Conservation (phyloP, 2,329 filamentous ascomycete genomes). For the Fusarium pseudocircinatum region DNA sequence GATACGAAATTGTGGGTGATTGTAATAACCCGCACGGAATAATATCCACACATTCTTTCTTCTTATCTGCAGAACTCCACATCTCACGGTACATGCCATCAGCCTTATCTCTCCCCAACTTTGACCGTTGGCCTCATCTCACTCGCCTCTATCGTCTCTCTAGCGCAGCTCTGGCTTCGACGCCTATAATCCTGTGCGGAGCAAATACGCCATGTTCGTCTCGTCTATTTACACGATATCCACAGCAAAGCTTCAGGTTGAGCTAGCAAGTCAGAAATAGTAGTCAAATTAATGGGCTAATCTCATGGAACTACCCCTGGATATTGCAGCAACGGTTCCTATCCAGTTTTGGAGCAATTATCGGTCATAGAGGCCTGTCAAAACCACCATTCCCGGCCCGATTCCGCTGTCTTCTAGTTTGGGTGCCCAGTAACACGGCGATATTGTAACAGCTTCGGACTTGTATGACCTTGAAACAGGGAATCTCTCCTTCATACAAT, state of each 20-base stretch:
- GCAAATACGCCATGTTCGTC: constrained; percentile 9
- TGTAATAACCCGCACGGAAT: constrained; percentile 18
- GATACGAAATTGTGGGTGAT: constrained; percentile 8
- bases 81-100: constrained; percentile 18
- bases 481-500: background rate
- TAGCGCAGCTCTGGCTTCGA: background rate
- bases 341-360: background rate
- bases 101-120: constrained; percentile 27
- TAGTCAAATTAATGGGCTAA: background rate
- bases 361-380: background rate
- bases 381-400: constrained; percentile 5
- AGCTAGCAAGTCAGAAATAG: background rate
- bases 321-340: background rate
- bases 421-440: background rate
- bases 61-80: constrained; percentile 34
- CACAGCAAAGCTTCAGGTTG: constrained; percentile 3
- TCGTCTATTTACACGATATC: background rate
- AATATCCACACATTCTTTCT: constrained; percentile 5
- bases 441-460: background rate
- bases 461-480: background rate
- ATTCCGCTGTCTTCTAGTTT: constrained; percentile 5
- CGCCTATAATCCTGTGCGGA: background rate
- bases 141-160: background rate
- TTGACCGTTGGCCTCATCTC: background rate
- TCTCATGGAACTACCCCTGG: constrained; percentile 7